Base-by-base conservation (phyloP, 75 land plant genomes). In the Pseudotsuga menziesii region DNA sequence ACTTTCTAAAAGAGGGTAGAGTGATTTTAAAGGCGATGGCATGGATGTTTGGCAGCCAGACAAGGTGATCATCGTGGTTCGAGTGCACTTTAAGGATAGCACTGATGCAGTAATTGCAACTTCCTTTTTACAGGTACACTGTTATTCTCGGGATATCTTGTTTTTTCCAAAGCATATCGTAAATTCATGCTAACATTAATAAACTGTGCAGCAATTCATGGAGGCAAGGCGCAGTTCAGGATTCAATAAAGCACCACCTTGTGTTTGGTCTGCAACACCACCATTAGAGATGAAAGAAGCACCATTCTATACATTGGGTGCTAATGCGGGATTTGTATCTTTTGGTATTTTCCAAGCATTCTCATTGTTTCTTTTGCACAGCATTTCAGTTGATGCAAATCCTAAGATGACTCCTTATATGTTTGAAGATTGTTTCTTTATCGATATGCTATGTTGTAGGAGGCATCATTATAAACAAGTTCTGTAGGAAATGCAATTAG, bases 291-390 rank as follows among this genome's bases (percentile, higher is more conserved):
- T 97, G 80, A 90, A 88, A 73, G 93, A 86, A 77, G 93, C 82
- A 66, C 81, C 90, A 76, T 81, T 57, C 71, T 84, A 89, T 75
- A 90, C 92, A 56, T 74, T 91, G 81, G 84, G 80, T 59, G 98
- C 98, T 26, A 97, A 97, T 85, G 89, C 94, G 57, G 99, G 99
- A 69, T 97, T 94, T 89, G 95, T 97, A 19, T 90, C 95, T 76
- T 89, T 97, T 84, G 94, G 99, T 96, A 96, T 73, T 54, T 8
- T 69, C 52, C 9, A 19, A 39, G 7, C 17, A 0, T 29, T 32
- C 8, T 69, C 23, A 17, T 35, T 36, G 22, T 64, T 29, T 35
- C 35, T 48, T 48, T 48, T 48, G 9, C 36, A 32, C 14, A 12
- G n/a, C n/a, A 29, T 48, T 20, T 7, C 20, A 19, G 25, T 72